Evolutionary conservation across 1,139 yeast species (phyloP), one percentile per base, ranked within the genome.

Genomic region (Tardiomyces depauwii): DNA sequence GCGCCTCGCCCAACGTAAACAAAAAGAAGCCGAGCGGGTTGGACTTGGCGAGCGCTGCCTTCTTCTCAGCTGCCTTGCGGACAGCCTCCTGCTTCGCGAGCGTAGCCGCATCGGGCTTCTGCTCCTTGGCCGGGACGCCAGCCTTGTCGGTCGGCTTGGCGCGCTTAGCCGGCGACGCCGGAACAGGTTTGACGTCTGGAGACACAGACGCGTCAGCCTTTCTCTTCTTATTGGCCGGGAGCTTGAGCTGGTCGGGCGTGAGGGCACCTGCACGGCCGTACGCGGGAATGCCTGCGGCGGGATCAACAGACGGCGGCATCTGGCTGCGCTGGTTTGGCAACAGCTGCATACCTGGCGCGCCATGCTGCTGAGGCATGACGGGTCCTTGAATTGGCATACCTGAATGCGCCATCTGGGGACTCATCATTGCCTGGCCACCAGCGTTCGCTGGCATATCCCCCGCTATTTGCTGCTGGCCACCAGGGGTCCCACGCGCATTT

Each of bases 211-310:
- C 49, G 19, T 19, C 44, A 1, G 53, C 50, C 50, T 57, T 57
- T 19, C 64, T 51, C 52, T 60, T 60, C 38, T 56, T 50, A 11
- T 47, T 50, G 5, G 55, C 53, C 2, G 64, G 64, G 33, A 59
- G 51, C 46, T 56, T 58, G 46, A 59, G 49, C 52, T 59, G 64
- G 38, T 60, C 64, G 2, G 59, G 48, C 13, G 61, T 57, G 11
- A 59, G 43, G 2, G 55, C 55, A n/a, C 53, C 53, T 3, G 56
- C 54, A 43, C 55, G 54, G 10, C 50, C 60, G 50, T 60, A 58
- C 1, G 60, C 50, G 2, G 61, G 58, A 30, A 30, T 30, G 16
- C 36, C 36, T 12, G 36, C 36, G 3, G 36, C 36, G 5, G 36
- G 36, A 10, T 36, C 19, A 3, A 18, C 39, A 4, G 18, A 3